phyloP scores from a whole-genome alignment of 2,329 filamentous ascomycete genomes.

The Fusarium sp. region DNA sequence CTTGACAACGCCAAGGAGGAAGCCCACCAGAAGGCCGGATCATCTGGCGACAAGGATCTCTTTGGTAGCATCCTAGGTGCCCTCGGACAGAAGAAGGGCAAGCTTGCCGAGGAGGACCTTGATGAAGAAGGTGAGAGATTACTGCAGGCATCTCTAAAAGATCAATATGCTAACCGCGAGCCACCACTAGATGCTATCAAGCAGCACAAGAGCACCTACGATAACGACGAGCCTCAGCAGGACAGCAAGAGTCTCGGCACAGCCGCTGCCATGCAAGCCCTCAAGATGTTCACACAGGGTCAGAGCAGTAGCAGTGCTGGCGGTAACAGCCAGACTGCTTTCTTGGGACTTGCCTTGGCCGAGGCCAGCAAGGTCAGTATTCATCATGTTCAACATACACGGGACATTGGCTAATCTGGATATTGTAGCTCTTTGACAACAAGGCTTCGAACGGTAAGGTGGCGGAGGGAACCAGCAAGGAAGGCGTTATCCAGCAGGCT shows the following conservation, averaged over 20 bases:
- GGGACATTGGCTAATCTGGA: constrained; percentile 12
- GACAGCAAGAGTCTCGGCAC: constrained; percentile 69
- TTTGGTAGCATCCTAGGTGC: constrained; percentile 61
- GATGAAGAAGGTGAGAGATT: constrained; percentile 59
- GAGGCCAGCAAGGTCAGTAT: constrained; percentile 79
- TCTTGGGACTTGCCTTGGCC: constrained; percentile 87
- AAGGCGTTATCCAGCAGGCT: constrained; percentile 81
- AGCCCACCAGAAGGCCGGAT: constrained; percentile 59
- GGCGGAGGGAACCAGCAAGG: constrained; percentile 74
- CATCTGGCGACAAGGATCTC: constrained; percentile 59
- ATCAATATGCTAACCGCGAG: neutral
- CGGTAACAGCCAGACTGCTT: constrained; percentile 76
- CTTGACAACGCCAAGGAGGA: constrained; percentile 60
- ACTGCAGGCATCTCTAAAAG: too few relatives aligned
- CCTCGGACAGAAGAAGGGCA: constrained; percentile 61
- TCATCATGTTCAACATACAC: neutral
- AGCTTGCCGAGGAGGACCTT: constrained; percentile 60
- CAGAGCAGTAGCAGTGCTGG: constrained; percentile 51
- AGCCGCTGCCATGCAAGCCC: constrained; percentile 82
- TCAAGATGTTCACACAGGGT: constrained; percentile 80
- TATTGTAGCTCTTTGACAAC: constrained; percentile 66
- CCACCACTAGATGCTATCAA: constrained; percentile 68
- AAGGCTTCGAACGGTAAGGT: constrained; percentile 66
- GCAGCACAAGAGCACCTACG: constrained; percentile 81
- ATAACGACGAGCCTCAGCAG: constrained; percentile 58